A percentile compares a stretch with the other conserved stretches of the same genome.
phyloP scores from a whole-genome alignment of 805 yeast genomes.

The Teunomyces cretensis region DNA sequence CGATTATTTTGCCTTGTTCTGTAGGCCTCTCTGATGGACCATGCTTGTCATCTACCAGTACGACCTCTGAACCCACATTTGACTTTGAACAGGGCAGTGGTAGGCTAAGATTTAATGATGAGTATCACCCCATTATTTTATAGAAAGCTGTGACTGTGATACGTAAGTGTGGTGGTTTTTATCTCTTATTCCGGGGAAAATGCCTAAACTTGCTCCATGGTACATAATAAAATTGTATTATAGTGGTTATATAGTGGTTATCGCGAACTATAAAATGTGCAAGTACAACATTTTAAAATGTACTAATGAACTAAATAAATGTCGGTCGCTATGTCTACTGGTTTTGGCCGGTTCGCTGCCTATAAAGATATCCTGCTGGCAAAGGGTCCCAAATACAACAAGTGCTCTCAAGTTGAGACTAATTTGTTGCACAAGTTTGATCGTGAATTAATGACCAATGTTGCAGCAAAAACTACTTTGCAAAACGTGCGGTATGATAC shows the following conservation, averaged over 20 bases:
- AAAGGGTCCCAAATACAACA: not conserved
- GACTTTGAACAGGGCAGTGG: no score
- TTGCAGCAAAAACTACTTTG: not conserved
- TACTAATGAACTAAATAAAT: not conserved
- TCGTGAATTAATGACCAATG: constrained; percentile 1
- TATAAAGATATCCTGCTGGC: not conserved
- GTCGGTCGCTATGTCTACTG: not conserved
- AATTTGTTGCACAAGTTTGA: constrained; percentile 5
- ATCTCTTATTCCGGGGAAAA: no score
- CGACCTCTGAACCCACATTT: no score
- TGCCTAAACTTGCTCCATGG: no score
- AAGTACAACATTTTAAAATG: not conserved
- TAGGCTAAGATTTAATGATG: no score
- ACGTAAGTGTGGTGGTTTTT: no score
- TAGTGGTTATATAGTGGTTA: constrained; percentile 7
- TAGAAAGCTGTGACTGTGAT: no score
- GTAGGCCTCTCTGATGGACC: no score
- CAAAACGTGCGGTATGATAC: constrained; percentile 1
- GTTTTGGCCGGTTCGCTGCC: not conserved
- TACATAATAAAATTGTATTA: not conserved
- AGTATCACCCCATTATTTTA: no score
- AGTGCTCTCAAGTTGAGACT: not conserved
- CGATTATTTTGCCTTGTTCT: no score
- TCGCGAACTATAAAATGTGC: constrained; percentile 2
- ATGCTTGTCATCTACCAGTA: no score